Conservation (phyloP, 2,329 filamentous ascomycete species). For the Epichloe sp. region DNA sequence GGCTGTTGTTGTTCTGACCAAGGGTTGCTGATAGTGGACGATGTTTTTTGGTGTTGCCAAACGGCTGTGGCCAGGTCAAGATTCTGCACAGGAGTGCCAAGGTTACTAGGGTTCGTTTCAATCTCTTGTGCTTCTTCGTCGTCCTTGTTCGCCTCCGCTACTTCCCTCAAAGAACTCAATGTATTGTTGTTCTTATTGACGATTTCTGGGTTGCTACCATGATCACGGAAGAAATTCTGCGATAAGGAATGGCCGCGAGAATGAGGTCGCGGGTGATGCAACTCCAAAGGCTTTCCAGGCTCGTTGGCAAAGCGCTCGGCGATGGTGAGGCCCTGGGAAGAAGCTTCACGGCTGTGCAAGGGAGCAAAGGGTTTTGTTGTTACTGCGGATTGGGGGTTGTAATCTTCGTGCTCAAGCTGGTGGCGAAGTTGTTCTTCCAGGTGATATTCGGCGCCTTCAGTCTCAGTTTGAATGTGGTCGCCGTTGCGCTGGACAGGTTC, state of each 20-base stretch:
- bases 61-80: conserved; percentile 33
- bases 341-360: conserved; percentile 29
- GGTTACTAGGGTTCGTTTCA: conserved; percentile 60
- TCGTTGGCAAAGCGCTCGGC: conserved; percentile 40
- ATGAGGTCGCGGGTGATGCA: conserved; percentile 64
- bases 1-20: conserved; percentile 44
- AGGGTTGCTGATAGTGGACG: conserved; percentile 48
- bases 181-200: conserved; percentile 26
- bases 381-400: conserved; percentile 43
- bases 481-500: conserved; percentile 33
- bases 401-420: conserved; percentile 66
- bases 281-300: conserved; percentile 38
- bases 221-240: conserved; percentile 49
- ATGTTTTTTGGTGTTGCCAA: conserved; percentile 39
- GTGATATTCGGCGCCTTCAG: conserved; percentile 77
- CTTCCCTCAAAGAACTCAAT: conserved; percentile 27
- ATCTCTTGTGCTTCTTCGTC: conserved; percentile 48
- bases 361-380: conserved; percentile 14
- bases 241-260: conserved; percentile 60
- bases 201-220: conserved; percentile 30
- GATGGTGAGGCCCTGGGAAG: conserved; percentile 37
- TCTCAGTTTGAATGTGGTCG: conserved; percentile 73
- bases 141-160: conserved; percentile 26
- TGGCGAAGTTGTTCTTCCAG: conserved; percentile 67
- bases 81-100: conserved; percentile 48